Evolutionary conservation across 2,329 filamentous ascomycete genomes (phyloP).

Genomic region (Coniochaeta sp.): DNA sequence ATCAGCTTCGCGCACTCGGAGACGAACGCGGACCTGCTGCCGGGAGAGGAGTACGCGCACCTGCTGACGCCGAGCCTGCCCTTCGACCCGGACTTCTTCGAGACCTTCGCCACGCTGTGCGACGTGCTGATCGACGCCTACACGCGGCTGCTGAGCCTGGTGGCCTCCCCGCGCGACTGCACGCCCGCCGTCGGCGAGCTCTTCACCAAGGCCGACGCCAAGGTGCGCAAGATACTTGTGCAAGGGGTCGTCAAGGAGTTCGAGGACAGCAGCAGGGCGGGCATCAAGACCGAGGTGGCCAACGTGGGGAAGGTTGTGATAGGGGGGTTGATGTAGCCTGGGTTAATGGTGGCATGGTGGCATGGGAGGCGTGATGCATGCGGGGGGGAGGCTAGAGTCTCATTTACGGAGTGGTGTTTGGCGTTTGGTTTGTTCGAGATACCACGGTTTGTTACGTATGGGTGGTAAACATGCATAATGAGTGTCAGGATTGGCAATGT

Average conservation of each 20-base stretch:
- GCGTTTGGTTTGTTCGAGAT: not conserved
- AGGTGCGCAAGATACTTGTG: conserved; percentile 81
- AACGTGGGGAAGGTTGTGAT: conserved; percentile 85
- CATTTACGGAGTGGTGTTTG: not conserved
- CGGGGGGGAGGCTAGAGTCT: not conserved
- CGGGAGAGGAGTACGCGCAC: conserved; percentile 81
- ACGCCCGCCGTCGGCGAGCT: conserved; percentile 66
- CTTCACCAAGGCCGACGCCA: conserved; percentile 83
- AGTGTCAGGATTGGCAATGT: too few species aligned
- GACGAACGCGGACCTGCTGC: conserved; percentile 52
- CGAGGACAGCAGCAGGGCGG: conserved; percentile 73
- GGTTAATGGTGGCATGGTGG: not conserved
- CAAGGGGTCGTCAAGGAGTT: conserved; percentile 86
- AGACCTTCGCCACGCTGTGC: conserved; percentile 91
- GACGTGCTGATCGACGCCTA: conserved; percentile 94
- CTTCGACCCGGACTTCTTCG: conserved; percentile 95
- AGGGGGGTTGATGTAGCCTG: conserved; percentile 71
- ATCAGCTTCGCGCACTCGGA: conserved; percentile 53
- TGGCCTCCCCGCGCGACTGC: conserved; percentile 70
- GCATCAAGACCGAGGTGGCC: conserved; percentile 73
- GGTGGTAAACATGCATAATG: too few species aligned
- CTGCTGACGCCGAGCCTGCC: conserved; percentile 87
- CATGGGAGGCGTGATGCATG: not conserved
- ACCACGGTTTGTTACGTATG: not conserved
- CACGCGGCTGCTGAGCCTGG: conserved; percentile 64